Percentiles rank a stretch among this genome's conserved stretches.
phyloP scores from a whole-genome alignment of 2,329 filamentous ascomycete genomes.

The Bipolaris victoriae region DNA sequence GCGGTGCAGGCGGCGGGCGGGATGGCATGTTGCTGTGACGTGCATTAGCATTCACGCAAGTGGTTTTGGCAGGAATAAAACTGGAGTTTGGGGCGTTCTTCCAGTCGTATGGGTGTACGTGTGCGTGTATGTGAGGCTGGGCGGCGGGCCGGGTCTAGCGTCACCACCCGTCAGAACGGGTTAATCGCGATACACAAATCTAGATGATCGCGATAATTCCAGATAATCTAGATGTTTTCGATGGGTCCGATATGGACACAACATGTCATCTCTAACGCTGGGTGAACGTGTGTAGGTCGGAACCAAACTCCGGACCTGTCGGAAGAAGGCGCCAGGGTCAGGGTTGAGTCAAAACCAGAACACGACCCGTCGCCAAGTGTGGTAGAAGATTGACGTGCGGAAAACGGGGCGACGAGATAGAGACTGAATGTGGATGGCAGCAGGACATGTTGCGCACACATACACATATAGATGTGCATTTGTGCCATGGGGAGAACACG shows the following conservation, averaged over 20 bases:
- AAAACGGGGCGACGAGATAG: background rate
- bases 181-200: background rate
- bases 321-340: background rate
- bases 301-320: background rate
- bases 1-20: background rate
- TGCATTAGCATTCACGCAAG: background rate
- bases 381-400: background rate
- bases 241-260: background rate
- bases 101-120: background rate
- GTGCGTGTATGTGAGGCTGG: background rate
- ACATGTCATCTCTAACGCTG: background rate
- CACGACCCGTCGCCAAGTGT: background rate
- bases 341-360: background rate
- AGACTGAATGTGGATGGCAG: background rate
- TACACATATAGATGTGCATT: background rate
- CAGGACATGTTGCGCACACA: background rate
- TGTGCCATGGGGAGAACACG: background rate
- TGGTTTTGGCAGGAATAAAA: background rate
- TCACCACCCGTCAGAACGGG: background rate
- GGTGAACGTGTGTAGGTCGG: background rate
- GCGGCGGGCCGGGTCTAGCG: background rate
- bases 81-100: background rate
- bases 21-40: background rate
- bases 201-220: background rate
- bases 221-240: background rate